Base-by-base conservation (phyloP, 805 yeast genomes). In the Suhomyces sp. region DNA sequence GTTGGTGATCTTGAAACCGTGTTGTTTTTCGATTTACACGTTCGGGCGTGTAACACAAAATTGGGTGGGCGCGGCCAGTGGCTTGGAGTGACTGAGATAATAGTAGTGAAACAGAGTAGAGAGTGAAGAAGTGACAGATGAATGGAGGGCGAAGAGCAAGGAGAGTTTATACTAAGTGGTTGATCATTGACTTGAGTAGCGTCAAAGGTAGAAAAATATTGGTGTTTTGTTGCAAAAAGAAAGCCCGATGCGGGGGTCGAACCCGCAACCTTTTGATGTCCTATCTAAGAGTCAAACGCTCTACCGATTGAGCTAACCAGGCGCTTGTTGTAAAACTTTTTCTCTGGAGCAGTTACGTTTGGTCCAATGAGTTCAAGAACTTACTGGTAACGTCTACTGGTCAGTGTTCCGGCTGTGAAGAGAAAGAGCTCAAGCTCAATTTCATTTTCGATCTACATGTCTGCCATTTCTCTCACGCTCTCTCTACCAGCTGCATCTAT, bases 1-100 rank as follows among this genome's bases (percentile, higher is more conserved):
- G 22, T 15, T 47, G 49, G 49, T 35, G 49, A 38, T 38, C 42
- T 38, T 38, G 42, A 17, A 38, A 38, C 23, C 24, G 24, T 38
- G 42, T 38, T 38, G 42, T 38, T 38, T 38, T 38, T 38, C 42
- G 42, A 33, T 19, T 38, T 19, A 19, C 42, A 38, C 42, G 42
- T 38, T 38, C 17, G 24, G 42, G 42, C 42, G 42, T n/a, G 42
- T 38, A 15, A 17, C 42, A 38, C 42, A 38, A 38, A 38, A 19
- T 17, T 19, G 24, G 7, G 46, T 42, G 46, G 46, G 46, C 46
- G 46, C 29, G 46, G 26, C 17, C 2, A 13, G 46, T 22, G 46
- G 46, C 46, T 27, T 24, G 46, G 29, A 4, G 46, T 42, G 42
- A 17, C 42, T 38, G 24, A 38, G 13, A 19, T 38, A 17, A 31